Conservation (phyloP, 371 early-diverging fungal genomes). For the Sporodiniella umbellata region DNA sequence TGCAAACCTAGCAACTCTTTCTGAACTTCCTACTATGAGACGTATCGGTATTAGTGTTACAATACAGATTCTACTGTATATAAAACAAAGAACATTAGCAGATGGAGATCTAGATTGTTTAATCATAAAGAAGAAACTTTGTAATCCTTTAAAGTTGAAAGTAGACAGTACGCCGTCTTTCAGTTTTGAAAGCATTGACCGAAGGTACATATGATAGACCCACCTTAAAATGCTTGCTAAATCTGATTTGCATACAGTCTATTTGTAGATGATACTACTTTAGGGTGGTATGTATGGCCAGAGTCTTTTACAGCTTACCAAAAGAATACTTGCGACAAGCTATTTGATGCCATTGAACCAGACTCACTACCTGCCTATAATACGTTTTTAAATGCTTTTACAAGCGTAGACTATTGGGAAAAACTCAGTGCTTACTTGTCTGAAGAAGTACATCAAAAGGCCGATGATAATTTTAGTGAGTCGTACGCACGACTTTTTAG, state of each 20-base stretch:
- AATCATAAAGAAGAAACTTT: conserved; percentile 24
- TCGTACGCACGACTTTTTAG: conserved; percentile 60
- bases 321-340: conserved; percentile 24
- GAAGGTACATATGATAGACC: no score
- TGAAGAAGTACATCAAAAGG: conserved; percentile 57
- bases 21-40: conserved; percentile 73
- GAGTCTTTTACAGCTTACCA: conserved; percentile 50
- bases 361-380: conserved; percentile 50
- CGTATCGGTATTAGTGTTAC: conserved; percentile 52
- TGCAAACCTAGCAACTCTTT: conserved; percentile 54
- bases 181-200: no score
- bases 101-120: conserved; percentile 45
- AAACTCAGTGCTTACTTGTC: conserved; percentile 54
- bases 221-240: not conserved
- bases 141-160: conserved; percentile 44
- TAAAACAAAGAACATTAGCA: conserved; percentile 58
- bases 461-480: conserved; percentile 61
- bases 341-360: conserved; percentile 39
- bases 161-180: no score
- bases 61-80: conserved; percentile 50
- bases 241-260: conserved; percentile 16
- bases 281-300: conserved; percentile 84
- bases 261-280: conserved; percentile 48
- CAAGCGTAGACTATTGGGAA: conserved; percentile 53
- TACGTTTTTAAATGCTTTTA: conserved; percentile 46